Percentiles rank a stretch among this genome's conserved stretches.
phyloP scores from a whole-genome alignment of 352 stramenopile genomes.

The Phytophthora tubulina region DNA sequence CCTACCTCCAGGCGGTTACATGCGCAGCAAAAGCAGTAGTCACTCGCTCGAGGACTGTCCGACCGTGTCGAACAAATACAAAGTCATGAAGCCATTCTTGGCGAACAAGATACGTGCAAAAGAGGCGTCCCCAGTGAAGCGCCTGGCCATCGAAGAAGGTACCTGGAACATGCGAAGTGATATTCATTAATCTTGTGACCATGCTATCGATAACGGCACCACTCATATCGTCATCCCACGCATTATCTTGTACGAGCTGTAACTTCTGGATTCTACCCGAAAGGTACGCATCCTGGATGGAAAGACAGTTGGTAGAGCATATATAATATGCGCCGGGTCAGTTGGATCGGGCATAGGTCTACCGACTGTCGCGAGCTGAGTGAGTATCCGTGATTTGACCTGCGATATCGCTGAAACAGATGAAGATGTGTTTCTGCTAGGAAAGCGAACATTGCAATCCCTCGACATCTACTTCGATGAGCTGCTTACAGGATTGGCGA shows the following conservation, averaged over 20 bases:
- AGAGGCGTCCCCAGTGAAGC: neutral
- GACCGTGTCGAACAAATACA: neutral
- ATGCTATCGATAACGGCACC: constrained; percentile 3
- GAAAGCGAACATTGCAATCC: constrained; percentile 4
- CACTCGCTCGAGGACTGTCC: constrained; percentile 13
- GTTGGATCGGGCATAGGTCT: neutral
- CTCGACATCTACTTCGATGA: constrained; percentile 16
- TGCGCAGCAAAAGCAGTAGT: neutral
- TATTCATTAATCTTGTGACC: constrained; percentile 1
- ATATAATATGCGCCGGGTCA: neutral
- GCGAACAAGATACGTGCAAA: neutral
- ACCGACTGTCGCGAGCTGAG: neutral
- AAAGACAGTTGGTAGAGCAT: neutral
- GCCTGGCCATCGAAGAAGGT: neutral
- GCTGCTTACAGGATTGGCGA: neutral
- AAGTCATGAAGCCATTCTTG: neutral
- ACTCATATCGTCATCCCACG: constrained; percentile 11
- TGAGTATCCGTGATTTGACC: neutral
- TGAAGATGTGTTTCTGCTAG: constrained; percentile 3
- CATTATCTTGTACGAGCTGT: neutral
- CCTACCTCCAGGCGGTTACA: neutral
- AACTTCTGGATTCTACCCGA: neutral
- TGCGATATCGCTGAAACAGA: neutral
- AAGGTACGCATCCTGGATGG: neutral
- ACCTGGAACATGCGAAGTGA: neutral